These are phyloP conservation scores for Claviceps quebecensis DNA, from an alignment of 2,329 filamentous ascomycete species.

Conservation along the genomic window DNA sequence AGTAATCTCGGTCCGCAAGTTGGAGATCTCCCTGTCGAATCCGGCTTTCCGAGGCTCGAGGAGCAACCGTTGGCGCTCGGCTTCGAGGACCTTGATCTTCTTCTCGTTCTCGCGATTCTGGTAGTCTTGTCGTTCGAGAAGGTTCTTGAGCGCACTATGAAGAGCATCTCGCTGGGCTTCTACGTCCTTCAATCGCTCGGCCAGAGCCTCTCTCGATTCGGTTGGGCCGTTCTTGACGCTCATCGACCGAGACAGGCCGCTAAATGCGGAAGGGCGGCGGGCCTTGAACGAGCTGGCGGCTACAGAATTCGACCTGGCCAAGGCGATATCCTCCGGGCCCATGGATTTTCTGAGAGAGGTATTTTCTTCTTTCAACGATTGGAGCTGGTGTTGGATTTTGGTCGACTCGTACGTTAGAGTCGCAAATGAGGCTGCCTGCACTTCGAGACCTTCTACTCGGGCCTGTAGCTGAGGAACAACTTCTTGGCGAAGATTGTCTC, in stretches of 20 bases:
- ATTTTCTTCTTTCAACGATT: conserved; percentile 55
- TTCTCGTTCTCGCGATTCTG: conserved; percentile 76
- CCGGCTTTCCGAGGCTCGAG: conserved; percentile 56
- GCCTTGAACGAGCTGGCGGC: conserved; percentile 37
- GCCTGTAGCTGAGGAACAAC: conserved; percentile 66
- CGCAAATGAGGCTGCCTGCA: conserved; percentile 57
- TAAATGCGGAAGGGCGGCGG: conserved; percentile 21
- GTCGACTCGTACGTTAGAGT: conserved; percentile 66
- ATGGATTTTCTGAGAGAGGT: conserved; percentile 35
- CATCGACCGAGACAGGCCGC: conserved; percentile 44
- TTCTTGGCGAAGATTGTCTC: conserved; percentile 83
- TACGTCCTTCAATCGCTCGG: conserved; percentile 77
- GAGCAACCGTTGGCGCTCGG: conserved; percentile 62
- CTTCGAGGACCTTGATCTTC: conserved; percentile 61
- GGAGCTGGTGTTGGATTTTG: conserved; percentile 77
- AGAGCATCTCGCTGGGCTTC: conserved; percentile 88
- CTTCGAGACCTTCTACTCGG: conserved; percentile 64
- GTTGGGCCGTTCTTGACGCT: conserved; percentile 34
- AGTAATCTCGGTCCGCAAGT: conserved; percentile 71
- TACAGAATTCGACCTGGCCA: conserved; percentile 54
- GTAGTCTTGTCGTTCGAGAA: conserved; percentile 73
- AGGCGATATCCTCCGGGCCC: conserved; percentile 10
- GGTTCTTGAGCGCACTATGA: conserved; percentile 70
- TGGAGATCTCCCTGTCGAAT: conserved; percentile 72
- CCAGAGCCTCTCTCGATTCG: conserved; percentile 54